Conservation (phyloP, 257 asterid genomes). For the Solanum sejunctum region DNA sequence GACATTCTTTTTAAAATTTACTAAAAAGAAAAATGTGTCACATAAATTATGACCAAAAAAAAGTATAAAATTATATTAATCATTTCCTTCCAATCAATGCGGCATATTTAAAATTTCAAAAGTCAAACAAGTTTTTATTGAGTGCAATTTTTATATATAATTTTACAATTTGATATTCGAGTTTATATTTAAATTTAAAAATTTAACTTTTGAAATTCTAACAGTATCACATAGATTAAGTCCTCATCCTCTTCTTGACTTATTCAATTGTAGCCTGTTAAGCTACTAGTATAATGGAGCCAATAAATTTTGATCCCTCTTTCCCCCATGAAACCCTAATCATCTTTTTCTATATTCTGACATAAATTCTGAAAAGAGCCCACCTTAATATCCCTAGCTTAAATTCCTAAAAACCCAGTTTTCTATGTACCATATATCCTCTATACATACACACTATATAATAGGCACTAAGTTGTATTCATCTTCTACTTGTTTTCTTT, state of each 20-base stretch:
- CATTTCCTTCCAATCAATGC: no score
- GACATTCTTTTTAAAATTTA: neutral
- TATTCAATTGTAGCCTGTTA: constrained; percentile 1
- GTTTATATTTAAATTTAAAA: neutral
- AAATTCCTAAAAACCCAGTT: constrained; percentile 1
- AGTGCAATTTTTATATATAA: no score
- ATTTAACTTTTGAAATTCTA: neutral
- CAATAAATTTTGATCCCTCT: constrained; percentile 10
- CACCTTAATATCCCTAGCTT: constrained; percentile 3
- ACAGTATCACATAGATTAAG: accelerated
- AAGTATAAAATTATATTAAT: neutral
- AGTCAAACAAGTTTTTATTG: no score
- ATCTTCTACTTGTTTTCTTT: neutral
- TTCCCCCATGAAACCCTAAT: constrained; percentile 14
- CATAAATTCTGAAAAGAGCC: neutral
- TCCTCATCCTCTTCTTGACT: neutral
- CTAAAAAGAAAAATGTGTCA: neutral
- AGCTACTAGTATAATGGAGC: constrained; percentile 7
- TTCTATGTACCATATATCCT: neutral
- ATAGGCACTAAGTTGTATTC: neutral
- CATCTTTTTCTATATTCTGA: neutral
- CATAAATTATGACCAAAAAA: neutral
- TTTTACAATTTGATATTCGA: neutral
- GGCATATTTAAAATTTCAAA: no score
- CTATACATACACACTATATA: neutral